Conservation (phyloP, 352 stramenopile genomes). For the Phytopythium vexans region DNA sequence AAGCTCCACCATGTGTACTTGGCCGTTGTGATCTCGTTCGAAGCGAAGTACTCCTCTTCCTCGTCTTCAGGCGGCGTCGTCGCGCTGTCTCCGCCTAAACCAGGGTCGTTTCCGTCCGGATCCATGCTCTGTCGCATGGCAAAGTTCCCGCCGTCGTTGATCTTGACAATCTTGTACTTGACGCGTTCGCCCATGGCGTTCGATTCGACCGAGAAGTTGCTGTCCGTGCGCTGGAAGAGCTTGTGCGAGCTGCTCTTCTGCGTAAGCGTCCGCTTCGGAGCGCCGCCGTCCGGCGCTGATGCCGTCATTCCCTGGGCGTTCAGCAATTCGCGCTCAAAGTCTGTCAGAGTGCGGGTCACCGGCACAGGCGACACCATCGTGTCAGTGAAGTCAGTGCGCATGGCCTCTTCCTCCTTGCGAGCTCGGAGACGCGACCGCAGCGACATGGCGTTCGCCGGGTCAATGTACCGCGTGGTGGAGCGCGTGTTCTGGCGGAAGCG, state of each 20-base stretch:
- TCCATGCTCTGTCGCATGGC: constrained; percentile 13
- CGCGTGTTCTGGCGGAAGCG: constrained; percentile 76
- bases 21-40: constrained; percentile 82
- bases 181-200: constrained; percentile 20
- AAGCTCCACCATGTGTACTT: constrained; percentile 91
- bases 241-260: constrained; percentile 26
- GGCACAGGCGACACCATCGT: constrained; percentile 24
- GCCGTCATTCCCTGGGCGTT: constrained; percentile 7
- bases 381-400: constrained; percentile 26
- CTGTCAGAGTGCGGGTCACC: constrained; percentile 23
- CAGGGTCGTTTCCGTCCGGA: too few species aligned
- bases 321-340: constrained; percentile 57
- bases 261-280: constrained; percentile 12
- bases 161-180: constrained; percentile 72
- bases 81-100: neutral
- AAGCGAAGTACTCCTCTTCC: constrained; percentile 43
- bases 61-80: constrained; percentile 6
- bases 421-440: constrained; percentile 51
- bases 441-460: constrained; percentile 63
- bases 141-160: constrained; percentile 52
- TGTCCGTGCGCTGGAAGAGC: constrained; percentile 39
- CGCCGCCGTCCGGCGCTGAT: constrained; percentile 8
- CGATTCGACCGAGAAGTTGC: constrained; percentile 62
- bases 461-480: constrained; percentile 74
- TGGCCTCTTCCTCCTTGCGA: constrained; percentile 43